A percentile compares a stretch with the other conserved stretches of the same genome.
Evolutionary conservation across 345 rosid genomes (phyloP).

Genomic region (Carallia pectinifolia): DNA sequence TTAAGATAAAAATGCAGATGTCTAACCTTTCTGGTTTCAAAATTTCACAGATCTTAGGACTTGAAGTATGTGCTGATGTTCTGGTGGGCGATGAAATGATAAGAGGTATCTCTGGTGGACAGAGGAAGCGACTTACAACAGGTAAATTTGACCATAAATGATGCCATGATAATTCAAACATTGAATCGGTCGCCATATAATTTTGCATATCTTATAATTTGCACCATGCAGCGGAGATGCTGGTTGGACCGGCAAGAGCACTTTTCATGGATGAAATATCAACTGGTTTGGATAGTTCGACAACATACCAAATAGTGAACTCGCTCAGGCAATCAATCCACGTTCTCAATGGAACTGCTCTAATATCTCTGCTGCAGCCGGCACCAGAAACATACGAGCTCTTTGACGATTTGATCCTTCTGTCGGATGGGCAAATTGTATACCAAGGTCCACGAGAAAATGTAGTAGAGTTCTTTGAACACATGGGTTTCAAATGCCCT

Average conservation of each 20-base stretch:
- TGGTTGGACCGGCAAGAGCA: constrained; percentile 76
- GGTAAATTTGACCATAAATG: constrained; percentile 18
- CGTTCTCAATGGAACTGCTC: constrained; percentile 63
- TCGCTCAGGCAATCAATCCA: constrained; percentile 57
- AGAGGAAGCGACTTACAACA: constrained; percentile 55
- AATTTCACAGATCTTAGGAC: constrained; percentile 48
- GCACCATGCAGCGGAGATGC: constrained; percentile 55
- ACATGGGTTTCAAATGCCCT: constrained; percentile 68
- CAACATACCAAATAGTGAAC: constrained; percentile 73
- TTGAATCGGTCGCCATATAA: background rate
- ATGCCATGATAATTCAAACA: background rate
- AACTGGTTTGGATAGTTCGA: constrained; percentile 81
- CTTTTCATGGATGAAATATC: constrained; percentile 90
- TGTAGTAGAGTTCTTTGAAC: constrained; percentile 63
- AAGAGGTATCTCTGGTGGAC: constrained; percentile 63
- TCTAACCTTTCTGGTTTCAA: background rate
- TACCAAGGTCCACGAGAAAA: constrained; percentile 73
- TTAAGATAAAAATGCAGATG: background rate
- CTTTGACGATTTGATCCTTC: constrained; percentile 72
- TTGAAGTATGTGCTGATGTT: constrained; percentile 57
- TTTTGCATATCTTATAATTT: background rate
- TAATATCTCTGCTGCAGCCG: constrained; percentile 82
- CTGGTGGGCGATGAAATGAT: constrained; percentile 59
- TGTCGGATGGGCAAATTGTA: constrained; percentile 75
- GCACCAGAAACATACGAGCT: constrained; percentile 74